phyloP scores from a whole-genome alignment of 768 basidiomycete species.

The Paxillus rubicundulus region DNA sequence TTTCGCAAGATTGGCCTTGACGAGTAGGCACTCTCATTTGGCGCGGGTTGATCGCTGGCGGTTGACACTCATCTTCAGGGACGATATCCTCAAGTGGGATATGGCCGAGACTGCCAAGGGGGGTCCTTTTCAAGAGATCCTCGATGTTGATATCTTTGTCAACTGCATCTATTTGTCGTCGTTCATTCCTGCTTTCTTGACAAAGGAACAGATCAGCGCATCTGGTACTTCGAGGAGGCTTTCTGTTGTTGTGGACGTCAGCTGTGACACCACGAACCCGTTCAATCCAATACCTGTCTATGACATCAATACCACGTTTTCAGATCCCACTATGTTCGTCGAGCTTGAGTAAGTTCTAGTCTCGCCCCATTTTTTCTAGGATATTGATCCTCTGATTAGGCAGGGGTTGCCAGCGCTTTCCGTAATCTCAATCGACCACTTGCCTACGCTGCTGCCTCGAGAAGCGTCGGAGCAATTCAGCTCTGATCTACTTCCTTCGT shows the following conservation, averaged over 20 bases:
- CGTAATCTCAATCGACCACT: conserved; percentile 94
- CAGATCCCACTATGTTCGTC: conserved; percentile 86
- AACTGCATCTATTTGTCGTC: conserved; percentile 98
- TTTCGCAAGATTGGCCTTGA: conserved; percentile 93
- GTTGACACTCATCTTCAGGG: conserved; percentile 42
- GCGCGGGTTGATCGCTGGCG: neutral
- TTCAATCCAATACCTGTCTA: conserved; percentile 98
- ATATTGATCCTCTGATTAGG: conserved; percentile 35
- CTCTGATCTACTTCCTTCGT: conserved; percentile 76
- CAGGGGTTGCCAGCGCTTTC: conserved; percentile 65
- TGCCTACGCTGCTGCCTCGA: conserved; percentile 91
- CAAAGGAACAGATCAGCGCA: conserved; percentile 61
- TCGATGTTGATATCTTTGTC: conserved; percentile 96
- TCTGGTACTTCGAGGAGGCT: conserved; percentile 70
- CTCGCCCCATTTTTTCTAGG: neutral
- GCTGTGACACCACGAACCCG: conserved; percentile 98
- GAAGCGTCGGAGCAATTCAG: conserved; percentile 98
- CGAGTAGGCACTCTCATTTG: conserved; percentile 59
- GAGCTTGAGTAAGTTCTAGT: conserved; percentile 63
- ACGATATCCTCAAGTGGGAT: conserved; percentile 97
- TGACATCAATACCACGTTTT: conserved; percentile 88
- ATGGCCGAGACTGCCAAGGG: conserved; percentile 95
- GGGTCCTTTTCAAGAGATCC: conserved; percentile 92
- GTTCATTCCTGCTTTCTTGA: conserved; percentile 80
- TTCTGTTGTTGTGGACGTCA: conserved; percentile 91